phyloP scores from a whole-genome alignment of 805 yeast genomes.

The Wickerhamomyces chaumierensis region DNA sequence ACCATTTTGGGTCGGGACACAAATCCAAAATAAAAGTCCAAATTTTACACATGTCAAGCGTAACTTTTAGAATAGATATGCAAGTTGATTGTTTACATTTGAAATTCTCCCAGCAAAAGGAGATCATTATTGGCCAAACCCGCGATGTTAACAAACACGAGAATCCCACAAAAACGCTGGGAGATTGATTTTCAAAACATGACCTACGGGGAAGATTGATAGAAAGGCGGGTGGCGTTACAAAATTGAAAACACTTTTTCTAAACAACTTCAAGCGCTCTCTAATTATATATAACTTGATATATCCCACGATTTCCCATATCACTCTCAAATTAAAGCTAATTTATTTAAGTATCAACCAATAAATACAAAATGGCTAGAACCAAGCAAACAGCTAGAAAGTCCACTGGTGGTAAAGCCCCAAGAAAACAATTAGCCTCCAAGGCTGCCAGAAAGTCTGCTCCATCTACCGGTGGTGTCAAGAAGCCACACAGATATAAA shows the following conservation, averaged over 20 bases:
- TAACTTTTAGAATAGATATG: no score
- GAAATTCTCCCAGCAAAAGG: no score
- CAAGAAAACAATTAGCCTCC: constrained; percentile 88
- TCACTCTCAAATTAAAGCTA: no score
- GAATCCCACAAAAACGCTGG: background rate
- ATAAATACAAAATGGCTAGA: constrained; percentile 62
- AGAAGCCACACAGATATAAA: constrained; percentile 93
- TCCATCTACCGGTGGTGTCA: constrained; percentile 87
- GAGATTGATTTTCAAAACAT: background rate
- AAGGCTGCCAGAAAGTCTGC: constrained; percentile 92
- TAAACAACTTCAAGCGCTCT: no score
- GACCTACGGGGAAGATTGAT: background rate
- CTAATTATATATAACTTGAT: background rate
- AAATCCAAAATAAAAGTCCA: background rate
- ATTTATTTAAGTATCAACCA: no score
- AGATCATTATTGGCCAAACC: no score
- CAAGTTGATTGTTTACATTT: no score
- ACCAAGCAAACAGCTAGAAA: constrained; percentile 92
- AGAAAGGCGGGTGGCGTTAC: no score
- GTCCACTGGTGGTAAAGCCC: constrained; percentile 93
- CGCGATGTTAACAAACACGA: background rate
- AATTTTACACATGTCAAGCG: no score
- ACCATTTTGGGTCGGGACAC: background rate
- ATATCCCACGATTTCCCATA: no score
- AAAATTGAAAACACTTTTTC: no score